Percentiles rank a stretch among this genome's conserved stretches.
These are phyloP conservation scores for Starmera caribaea DNA, from an alignment of 805 yeast species.

Conservation along the genomic window DNA sequence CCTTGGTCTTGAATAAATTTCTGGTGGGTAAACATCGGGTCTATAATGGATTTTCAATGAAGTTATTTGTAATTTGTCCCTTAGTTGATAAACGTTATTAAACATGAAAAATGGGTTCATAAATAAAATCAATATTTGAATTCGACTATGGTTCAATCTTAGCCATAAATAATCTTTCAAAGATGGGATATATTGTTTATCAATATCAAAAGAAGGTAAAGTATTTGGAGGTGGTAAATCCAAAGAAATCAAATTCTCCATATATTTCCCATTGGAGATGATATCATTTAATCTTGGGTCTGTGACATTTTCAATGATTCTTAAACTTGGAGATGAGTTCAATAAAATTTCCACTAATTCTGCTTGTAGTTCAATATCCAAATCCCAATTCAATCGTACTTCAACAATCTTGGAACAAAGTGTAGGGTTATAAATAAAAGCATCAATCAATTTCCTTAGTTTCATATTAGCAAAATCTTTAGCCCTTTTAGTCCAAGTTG, in stretches of 20 bases:
- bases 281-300: slow-evolving; percentile 27
- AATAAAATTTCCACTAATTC: slow-evolving; percentile 20
- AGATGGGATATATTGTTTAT: slow-evolving; percentile 21
- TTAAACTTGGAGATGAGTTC: slow-evolving; percentile 19
- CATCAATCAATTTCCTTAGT: slow-evolving; percentile 17
- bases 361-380: slow-evolving; percentile 22
- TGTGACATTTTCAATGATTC: slow-evolving; percentile 30
- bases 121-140: slow-evolving; percentile 22
- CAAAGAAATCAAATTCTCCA: slow-evolving; percentile 11
- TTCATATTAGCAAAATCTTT: slow-evolving; percentile 22
- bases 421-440: slow-evolving; percentile 15
- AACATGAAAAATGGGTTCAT: slow-evolving; percentile 29
- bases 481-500: slow-evolving; percentile 4
- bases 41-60: slow-evolving; percentile 32
- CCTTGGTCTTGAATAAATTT: slow-evolving; percentile 15
- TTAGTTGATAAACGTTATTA: slow-evolving; percentile 18
- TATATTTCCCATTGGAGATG: slow-evolving; percentile 19
- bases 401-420: slow-evolving; percentile 22
- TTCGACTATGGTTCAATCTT: slow-evolving; percentile 20
- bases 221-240: slow-evolving; percentile 24
- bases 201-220: slow-evolving; percentile 21
- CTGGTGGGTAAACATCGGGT: slow-evolving; percentile 25
- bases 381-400: slow-evolving; percentile 34
- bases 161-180: slow-evolving; percentile 16
- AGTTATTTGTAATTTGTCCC: slow-evolving; percentile 22